Evolutionary conservation across 495 filamentous ascomycete species (phyloP), one percentile per base, ranked within the genome.

Genomic region (Penicillium argentinense): DNA sequence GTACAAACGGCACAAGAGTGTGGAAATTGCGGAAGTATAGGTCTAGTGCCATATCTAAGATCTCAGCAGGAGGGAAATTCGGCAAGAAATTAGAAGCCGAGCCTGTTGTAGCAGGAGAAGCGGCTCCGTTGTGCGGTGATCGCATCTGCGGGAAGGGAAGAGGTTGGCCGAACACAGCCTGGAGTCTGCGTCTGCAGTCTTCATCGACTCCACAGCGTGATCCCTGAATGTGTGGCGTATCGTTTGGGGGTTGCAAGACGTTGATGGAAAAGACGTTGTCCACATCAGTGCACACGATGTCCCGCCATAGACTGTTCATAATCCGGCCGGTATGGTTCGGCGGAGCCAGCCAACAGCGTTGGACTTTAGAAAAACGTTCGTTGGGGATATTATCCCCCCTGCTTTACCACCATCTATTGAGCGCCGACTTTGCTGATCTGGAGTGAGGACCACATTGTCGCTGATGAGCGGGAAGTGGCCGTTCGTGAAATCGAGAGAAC

Each of bases 21-120:
- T 77, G 71, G 42, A 76, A 78, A 7, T 71, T 69, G 32, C 72
- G 69, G 43, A 79, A 74, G 45, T 71, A 79, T 13, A 76, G 54
- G 39, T 79, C 76, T n/a, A 79, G 60, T n/a, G 73, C 73, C 64
- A 77, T 76, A 51, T 79, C 75, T n/a, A 79, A 55, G n/a, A 77
- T 68, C 45, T 78, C 75, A 6, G 73, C 69, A 5, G 74, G 73
- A 38, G 76, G 76, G 27, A 78, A 79, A 16, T 53, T 63, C 9
- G 65, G 47, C 9, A 64, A 52, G 34, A 54, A 44, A 37, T 49
- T 62, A 6, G 54, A 51, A 12, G 54, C 38, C 8, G 57, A 57
- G 24, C 36, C 56, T 9, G 57, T 54, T 14, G 61, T 46, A 1
- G 47, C 49, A 14, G 64, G 62, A 17, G 67, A 63, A 14, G 60